Evolutionary conservation across 768 basidiomycete species (phyloP).

Genomic region (Naematelia encephala): DNA sequence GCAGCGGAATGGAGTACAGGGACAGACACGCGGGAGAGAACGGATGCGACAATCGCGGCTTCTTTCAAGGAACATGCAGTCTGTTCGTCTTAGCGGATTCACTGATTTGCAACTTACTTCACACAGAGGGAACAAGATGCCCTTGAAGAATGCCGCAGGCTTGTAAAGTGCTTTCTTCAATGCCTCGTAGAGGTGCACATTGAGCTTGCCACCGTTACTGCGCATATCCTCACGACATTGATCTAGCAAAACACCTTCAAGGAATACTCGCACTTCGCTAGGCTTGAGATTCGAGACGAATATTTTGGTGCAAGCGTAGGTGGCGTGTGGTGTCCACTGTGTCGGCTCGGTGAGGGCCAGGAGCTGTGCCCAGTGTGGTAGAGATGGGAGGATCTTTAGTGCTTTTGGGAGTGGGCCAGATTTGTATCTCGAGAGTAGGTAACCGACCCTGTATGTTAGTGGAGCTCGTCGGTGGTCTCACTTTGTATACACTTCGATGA

Average conservation of each 20-base stretch:
- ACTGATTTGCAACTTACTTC: slow-evolving; percentile 60
- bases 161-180: slow-evolving; percentile 90
- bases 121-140: slow-evolving; percentile 89
- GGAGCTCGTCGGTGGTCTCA: slow-evolving; percentile 51
- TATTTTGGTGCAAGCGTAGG: slow-evolving; percentile 86
- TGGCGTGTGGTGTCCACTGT: slow-evolving; percentile 93
- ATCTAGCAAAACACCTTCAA: slow-evolving; percentile 85
- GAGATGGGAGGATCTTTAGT: slow-evolving; percentile 95
- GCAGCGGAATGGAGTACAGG: slow-evolving; percentile 97
- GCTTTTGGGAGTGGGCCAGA: slow-evolving; percentile 93
- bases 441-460: slow-evolving; percentile 64
- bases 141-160: slow-evolving; percentile 97
- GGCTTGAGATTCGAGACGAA: slow-evolving; percentile 98
- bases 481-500: slow-evolving; percentile 92
- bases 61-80: slow-evolving; percentile 86
- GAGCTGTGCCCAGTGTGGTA: slow-evolving; percentile 92
- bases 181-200: slow-evolving; percentile 91
- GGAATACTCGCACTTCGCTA: slow-evolving; percentile 83
- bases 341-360: slow-evolving; percentile 88
- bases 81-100: slow-evolving; percentile 48
- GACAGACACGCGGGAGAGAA: slow-evolving; percentile 83
- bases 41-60: slow-evolving; percentile 87
- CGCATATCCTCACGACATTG: slow-evolving; percentile 84
- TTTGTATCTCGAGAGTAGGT: slow-evolving; percentile 80
- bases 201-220: slow-evolving; percentile 73